Conservation (phyloP, 495 filamentous ascomycete species). For the Tuber indicum region DNA sequence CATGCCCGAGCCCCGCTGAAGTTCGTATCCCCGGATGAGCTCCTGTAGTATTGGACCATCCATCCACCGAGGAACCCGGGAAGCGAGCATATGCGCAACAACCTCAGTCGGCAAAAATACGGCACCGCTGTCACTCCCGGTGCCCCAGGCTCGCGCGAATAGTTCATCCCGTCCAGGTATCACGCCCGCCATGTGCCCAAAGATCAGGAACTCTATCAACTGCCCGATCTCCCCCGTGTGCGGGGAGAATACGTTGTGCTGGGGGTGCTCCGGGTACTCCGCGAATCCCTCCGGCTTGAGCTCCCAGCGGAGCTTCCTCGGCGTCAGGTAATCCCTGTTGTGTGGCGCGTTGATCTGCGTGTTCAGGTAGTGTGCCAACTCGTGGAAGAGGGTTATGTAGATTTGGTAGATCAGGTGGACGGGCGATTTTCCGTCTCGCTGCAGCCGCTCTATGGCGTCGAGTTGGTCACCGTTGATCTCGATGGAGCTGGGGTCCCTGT, state of each 20-base stretch:
- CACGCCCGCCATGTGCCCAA: conserved; percentile 13
- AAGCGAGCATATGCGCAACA: background rate
- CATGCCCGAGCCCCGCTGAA: background rate
- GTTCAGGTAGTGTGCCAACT: conserved; percentile 21
- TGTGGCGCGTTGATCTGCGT: background rate
- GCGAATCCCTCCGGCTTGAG: background rate
- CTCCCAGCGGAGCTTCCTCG: conserved; percentile 18
- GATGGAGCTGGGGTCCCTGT: background rate
- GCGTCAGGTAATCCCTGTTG: conserved; percentile 4
- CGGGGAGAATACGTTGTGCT: background rate
- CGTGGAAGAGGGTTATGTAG: conserved; percentile 21
- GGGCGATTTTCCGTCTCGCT: background rate
- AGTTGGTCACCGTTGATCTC: conserved; percentile 6
- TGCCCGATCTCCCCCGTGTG: conserved; percentile 21
- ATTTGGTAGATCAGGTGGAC: conserved; percentile 17
- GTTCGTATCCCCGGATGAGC: background rate
- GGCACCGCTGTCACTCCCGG: background rate
- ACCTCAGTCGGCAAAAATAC: background rate
- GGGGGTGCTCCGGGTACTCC: conserved; percentile 4
- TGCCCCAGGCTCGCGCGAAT: background rate
- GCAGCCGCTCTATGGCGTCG: conserved; percentile 11
- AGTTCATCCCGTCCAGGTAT: background rate
- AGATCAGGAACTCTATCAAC: conserved; percentile 28
- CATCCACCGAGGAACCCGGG: background rate
- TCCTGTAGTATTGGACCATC: background rate